These are phyloP conservation scores for Entrophospora sp. DNA, from an alignment of 192 early-diverging fungal species.

Conservation along the genomic window DNA sequence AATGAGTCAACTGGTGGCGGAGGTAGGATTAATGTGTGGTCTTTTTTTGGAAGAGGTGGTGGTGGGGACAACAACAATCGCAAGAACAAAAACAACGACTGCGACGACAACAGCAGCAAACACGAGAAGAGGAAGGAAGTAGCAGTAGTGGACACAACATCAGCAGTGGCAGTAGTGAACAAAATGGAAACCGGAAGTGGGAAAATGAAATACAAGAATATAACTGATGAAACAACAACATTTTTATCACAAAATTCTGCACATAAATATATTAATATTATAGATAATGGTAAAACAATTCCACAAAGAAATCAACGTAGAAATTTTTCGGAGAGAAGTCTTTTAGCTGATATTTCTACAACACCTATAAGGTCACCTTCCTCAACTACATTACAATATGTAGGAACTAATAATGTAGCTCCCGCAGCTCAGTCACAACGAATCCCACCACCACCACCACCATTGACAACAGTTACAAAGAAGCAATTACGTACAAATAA, in stretches of 20 bases:
- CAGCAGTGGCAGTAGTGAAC: constrained; percentile 1
- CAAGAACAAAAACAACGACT: neutral
- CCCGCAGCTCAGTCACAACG: neutral
- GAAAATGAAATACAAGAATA: constrained; percentile 7
- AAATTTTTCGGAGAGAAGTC: neutral
- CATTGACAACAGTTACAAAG: neutral
- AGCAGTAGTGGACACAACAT: constrained; percentile 3
- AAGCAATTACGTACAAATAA: neutral
- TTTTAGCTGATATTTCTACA: neutral
- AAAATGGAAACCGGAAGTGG: neutral
- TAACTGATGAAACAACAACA: neutral
- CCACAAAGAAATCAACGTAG: neutral
- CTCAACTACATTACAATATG: neutral
- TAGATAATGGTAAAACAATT: neutral
- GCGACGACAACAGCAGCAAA: neutral
- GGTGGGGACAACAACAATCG: neutral
- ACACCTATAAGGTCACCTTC: constrained; percentile 11
- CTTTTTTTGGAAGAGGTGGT: constrained; percentile 11
- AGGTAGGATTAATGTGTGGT: neutral
- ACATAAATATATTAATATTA: too few relatives aligned
- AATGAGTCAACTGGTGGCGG: constrained; percentile 1
- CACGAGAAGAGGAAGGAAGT: neutral
- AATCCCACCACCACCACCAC: neutral
- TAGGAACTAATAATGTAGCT: neutral
- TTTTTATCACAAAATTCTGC: too few relatives aligned